phyloP scores from a whole-genome alignment of 495 filamentous ascomycete species.

The Bacidia rubella region DNA sequence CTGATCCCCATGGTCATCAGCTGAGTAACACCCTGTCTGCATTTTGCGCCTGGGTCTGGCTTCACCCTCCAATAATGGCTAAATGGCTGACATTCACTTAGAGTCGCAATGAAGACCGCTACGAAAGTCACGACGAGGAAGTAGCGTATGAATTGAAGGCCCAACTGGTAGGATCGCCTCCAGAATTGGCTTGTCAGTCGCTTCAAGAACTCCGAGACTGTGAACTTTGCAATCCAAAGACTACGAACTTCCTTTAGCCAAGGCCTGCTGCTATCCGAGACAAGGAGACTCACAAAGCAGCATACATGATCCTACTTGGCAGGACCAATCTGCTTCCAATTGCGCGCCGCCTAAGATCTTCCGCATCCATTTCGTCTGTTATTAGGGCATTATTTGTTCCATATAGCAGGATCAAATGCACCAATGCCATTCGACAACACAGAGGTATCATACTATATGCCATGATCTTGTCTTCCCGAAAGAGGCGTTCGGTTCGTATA shows the following conservation, averaged over 20 bases:
- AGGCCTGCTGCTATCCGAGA: not conserved
- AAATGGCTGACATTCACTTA: slow-evolving; percentile 79
- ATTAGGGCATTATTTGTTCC: slow-evolving; percentile 70
- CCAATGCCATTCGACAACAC: slow-evolving; percentile 65
- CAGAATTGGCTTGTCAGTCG: slow-evolving; percentile 58
- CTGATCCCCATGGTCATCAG: slow-evolving; percentile 76
- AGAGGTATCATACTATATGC: slow-evolving; percentile 68
- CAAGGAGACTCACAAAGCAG: slow-evolving; percentile 37
- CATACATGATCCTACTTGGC: slow-evolving; percentile 40
- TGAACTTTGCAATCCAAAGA: slow-evolving; percentile 84
- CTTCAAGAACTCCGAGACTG: slow-evolving; percentile 81
- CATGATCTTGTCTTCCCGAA: slow-evolving; percentile 78
- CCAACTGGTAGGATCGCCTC: slow-evolving; percentile 53
- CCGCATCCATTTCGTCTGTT: slow-evolving; percentile 26
- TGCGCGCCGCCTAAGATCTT: slow-evolving; percentile 30
- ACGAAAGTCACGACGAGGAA: slow-evolving; percentile 65
- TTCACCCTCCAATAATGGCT: slow-evolving; percentile 79
- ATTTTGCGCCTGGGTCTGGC: slow-evolving; percentile 74
- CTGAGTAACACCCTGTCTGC: slow-evolving; percentile 72
- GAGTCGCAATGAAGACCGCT: slow-evolving; percentile 63
- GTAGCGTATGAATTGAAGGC: slow-evolving; percentile 54
- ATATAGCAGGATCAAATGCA: slow-evolving; percentile 70
- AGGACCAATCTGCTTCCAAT: slow-evolving; percentile 42
- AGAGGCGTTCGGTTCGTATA: slow-evolving; percentile 65
- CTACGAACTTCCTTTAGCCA: slow-evolving; percentile 28